These are phyloP conservation scores for Pyrus bretschneideri DNA, from an alignment of 306 rosid species.

Conservation along the genomic window DNA sequence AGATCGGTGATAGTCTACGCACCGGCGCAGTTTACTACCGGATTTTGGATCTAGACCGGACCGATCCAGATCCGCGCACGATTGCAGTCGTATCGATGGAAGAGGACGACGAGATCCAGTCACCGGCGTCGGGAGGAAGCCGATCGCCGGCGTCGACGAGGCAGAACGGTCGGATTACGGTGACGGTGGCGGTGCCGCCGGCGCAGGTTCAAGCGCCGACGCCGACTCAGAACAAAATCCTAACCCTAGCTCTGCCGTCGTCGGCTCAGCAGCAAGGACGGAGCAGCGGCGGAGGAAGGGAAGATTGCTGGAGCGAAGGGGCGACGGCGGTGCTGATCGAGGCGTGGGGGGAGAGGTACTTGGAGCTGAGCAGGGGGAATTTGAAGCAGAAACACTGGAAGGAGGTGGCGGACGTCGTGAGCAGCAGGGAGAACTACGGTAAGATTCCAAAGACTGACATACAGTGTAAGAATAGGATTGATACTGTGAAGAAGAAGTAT, in stretches of 20 bases:
- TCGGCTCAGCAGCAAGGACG: conserved; percentile 40
- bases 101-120: conserved; percentile 86
- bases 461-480: conserved; percentile 96
- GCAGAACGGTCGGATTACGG: conserved; percentile 62
- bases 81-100: conserved; percentile 38
- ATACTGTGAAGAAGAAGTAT: conserved; percentile 93
- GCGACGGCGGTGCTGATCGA: conserved; percentile 92
- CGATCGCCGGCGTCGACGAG: conserved; percentile 63
- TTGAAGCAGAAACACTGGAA: conserved; percentile 98
- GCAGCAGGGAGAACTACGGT: conserved; percentile 59
- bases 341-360: conserved; percentile 96
- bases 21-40: background rate
- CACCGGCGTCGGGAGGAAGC: conserved; percentile 53
- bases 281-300: conserved; percentile 65
- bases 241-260: conserved; percentile 63
- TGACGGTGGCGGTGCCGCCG: conserved; percentile 56
- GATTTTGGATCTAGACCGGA: background rate
- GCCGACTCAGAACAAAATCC: conserved; percentile 28
- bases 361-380: conserved; percentile 91
- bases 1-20: conserved; percentile 2
- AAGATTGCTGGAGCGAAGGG: conserved; percentile 97
- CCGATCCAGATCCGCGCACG: conserved; percentile 29
- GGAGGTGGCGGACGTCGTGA: conserved; percentile 91
- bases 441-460: conserved; percentile 76
- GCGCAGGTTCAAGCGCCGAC: conserved; percentile 45